phyloP scores from a whole-genome alignment of 495 filamentous ascomycete genomes.

The Glonium stellatum region DNA sequence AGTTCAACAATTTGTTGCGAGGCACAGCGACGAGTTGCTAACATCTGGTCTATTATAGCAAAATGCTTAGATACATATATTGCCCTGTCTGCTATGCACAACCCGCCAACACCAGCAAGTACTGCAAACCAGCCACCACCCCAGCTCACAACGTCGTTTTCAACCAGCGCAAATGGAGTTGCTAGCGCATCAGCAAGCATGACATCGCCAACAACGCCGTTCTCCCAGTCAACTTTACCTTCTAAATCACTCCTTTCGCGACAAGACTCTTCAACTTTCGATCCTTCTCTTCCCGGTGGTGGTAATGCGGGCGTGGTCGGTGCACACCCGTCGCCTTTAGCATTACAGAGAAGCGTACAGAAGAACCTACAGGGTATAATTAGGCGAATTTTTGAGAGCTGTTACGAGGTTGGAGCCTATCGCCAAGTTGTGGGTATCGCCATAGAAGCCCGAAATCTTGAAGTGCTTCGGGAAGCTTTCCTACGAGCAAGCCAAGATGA shows the following conservation, averaged over 20 bases:
- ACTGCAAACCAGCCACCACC: constrained; percentile 50
- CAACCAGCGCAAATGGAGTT: constrained; percentile 51
- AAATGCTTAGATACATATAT: constrained; percentile 99
- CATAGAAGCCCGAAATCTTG: constrained; percentile 87
- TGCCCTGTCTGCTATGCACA: constrained; percentile 65
- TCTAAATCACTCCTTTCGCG: constrained; percentile 89
- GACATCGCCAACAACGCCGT: constrained; percentile 82
- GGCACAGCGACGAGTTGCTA: not conserved
- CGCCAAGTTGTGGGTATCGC: constrained; percentile 98
- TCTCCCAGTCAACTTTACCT: constrained; percentile 82
- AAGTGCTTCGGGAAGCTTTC: constrained; percentile 82
- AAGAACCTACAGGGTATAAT: constrained; percentile 73
- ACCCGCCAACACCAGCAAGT: constrained; percentile 46
- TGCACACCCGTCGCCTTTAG: constrained; percentile 48
- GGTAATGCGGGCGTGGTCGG: constrained; percentile 47
- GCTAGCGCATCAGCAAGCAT: constrained; percentile 63
- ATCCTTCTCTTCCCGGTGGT: constrained; percentile 48
- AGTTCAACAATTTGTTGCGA: not conserved
- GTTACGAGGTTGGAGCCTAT: constrained; percentile 79
- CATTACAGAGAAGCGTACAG: constrained; percentile 53
- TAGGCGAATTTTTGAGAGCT: constrained; percentile 83
- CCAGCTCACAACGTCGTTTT: constrained; percentile 68
- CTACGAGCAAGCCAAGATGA: constrained; percentile 72
- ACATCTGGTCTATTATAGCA: constrained; percentile 39
- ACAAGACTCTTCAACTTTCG: constrained; percentile 56